Evolutionary conservation across 495 filamentous ascomycete species (phyloP).

Genomic region (Trichoderma virens): DNA sequence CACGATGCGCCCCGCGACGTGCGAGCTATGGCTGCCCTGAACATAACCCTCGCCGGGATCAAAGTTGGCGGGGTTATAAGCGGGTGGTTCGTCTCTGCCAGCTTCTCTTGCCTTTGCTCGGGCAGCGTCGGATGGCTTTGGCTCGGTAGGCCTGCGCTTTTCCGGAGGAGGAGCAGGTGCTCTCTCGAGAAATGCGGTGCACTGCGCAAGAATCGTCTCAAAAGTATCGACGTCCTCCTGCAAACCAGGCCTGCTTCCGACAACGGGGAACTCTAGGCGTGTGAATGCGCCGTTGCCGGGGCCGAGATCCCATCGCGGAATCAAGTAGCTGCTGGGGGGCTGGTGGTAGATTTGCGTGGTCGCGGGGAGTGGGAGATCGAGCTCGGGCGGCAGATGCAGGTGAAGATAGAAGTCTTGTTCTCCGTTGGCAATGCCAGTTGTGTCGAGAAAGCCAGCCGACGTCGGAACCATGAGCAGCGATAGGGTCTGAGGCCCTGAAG

Average conservation of each 20-base stretch:
- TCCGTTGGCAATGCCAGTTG: slow-evolving; percentile 47
- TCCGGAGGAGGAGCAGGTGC: slow-evolving; percentile 43
- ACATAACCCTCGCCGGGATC: slow-evolving; percentile 72
- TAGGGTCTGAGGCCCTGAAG: slow-evolving; percentile 78
- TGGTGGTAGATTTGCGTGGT: slow-evolving; percentile 95
- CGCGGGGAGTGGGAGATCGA: slow-evolving; percentile 82
- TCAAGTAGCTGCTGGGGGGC: slow-evolving; percentile 79
- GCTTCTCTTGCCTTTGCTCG: slow-evolving; percentile 13
- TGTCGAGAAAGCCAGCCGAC: slow-evolving; percentile 59
- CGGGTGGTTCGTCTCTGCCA: slow-evolving; percentile 35
- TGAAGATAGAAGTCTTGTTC: slow-evolving; percentile 96
- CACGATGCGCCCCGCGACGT: slow-evolving; percentile 69
- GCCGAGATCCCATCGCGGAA: slow-evolving; percentile 86
- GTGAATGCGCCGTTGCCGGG: slow-evolving; percentile 84
- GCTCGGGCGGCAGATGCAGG: slow-evolving; percentile 84
- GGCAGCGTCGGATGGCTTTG: slow-evolving; percentile 27
- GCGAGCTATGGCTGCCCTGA: slow-evolving; percentile 40
- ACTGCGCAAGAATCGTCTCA: slow-evolving; percentile 92
- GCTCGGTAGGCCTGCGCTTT: slow-evolving; percentile 24
- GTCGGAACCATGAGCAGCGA: slow-evolving; percentile 93
- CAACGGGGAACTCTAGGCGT: slow-evolving; percentile 73
- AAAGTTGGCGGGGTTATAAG: slow-evolving; percentile 78
- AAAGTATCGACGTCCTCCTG: slow-evolving; percentile 96
- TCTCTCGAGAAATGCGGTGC: slow-evolving; percentile 84
- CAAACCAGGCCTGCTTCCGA: slow-evolving; percentile 58